Evolutionary conservation across 192 early-diverging fungal genomes (phyloP).

Genomic region (Blastocladiella britannica): DNA sequence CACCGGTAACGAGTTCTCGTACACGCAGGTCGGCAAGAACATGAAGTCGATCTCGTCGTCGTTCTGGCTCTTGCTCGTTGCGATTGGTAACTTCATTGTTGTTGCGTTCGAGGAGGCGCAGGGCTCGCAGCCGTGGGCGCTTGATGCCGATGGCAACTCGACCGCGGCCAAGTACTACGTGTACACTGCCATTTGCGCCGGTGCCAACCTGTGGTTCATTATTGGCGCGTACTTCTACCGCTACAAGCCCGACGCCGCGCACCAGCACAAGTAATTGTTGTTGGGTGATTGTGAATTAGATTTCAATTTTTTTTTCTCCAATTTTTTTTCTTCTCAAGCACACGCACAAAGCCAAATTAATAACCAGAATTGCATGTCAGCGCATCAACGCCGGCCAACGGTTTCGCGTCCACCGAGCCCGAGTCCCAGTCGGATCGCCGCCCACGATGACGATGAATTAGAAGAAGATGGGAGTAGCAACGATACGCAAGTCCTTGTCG

Average conservation of each 20-base stretch:
- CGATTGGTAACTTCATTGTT: conserved; percentile 12
- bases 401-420: too few species aligned
- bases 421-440: too few species aligned
- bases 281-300: too few species aligned
- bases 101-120: background rate
- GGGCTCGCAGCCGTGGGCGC: background rate
- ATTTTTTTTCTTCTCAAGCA: too few species aligned
- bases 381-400: too few species aligned
- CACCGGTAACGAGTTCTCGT: conserved; percentile 40
- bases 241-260: background rate
- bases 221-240: background rate
- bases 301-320: too few species aligned
- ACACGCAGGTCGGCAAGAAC: conserved; percentile 37
- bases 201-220: background rate
- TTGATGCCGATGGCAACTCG: background rate
- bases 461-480: too few species aligned
- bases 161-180: background rate
- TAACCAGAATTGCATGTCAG: too few species aligned
- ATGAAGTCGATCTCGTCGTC: conserved; percentile 30
- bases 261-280: too few species aligned
- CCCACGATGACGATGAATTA: too few species aligned
- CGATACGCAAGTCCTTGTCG: too few species aligned
- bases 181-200: background rate
- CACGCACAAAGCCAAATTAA: too few species aligned
- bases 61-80: conserved; percentile 29